phyloP scores from a whole-genome alignment of 2,329 filamentous ascomycete genomes.

The Fusarium sp. region DNA sequence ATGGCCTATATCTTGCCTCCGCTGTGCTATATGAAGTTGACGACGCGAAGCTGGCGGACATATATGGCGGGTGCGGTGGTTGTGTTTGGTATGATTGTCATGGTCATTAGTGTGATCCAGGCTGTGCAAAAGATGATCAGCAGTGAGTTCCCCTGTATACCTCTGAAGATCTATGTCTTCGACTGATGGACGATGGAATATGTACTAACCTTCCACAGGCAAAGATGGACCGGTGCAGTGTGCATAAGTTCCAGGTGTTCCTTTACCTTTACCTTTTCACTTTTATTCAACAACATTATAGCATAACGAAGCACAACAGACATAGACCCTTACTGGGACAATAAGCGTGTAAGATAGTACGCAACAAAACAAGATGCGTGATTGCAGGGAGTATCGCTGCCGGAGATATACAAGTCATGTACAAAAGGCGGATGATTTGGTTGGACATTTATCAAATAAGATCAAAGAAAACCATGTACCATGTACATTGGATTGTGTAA shows the following conservation, averaged over 20 bases:
- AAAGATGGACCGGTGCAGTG: constrained; percentile 45
- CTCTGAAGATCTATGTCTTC: not conserved
- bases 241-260: constrained; percentile 26
- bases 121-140: constrained; percentile 75
- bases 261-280: constrained; percentile 1
- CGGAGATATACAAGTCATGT: constrained; percentile 2
- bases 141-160: constrained; percentile 48
- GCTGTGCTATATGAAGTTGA: constrained; percentile 93
- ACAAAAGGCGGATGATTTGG: constrained; percentile 31
- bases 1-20: constrained; percentile 96
- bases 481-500: not conserved
- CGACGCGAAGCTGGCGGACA: constrained; percentile 79
- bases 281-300: constrained; percentile 19
- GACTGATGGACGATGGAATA: not conserved
- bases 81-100: constrained; percentile 81
- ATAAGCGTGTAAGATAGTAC: constrained; percentile 23
- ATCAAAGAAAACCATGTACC: constrained; percentile 10
- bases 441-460: constrained; percentile 5
- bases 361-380: constrained; percentile 7
- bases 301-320: constrained; percentile 27
- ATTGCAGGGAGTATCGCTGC: not conserved
- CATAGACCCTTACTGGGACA: constrained; percentile 29
- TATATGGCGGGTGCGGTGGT: constrained; percentile 79
- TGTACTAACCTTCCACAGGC: constrained; percentile 37
- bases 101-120: constrained; percentile 83